Base-by-base conservation (phyloP, 2,329 filamentous ascomycete genomes). In the Aspergillus quadricinctus region DNA sequence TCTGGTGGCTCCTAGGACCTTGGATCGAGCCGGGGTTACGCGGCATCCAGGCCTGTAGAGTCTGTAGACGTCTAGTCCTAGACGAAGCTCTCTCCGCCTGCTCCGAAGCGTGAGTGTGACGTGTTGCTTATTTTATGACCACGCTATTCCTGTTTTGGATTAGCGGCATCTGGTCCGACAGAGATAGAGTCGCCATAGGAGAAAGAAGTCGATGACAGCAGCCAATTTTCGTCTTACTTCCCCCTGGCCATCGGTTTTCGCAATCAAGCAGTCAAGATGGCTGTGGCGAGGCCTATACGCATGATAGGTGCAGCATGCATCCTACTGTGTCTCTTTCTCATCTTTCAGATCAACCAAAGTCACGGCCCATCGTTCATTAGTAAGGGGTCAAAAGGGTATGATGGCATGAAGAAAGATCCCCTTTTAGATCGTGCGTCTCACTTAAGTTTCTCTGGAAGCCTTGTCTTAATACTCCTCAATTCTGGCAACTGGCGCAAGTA, bases 261-360 rank as follows among this genome's bases (percentile, higher is more conserved):
- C 59, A 56, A 56, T 60, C 56, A 58, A 61, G 59, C 62, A 59
- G 64, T 59, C 66, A 70, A 61, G 57, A 96, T 96, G 92, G 90
- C 88, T 68, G 81, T 96, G 71, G 90, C 91, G 70, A 87, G 88
- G 79, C 90, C 91, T 56, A 88, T 96, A 71, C 87, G 92, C 76
- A 85, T 89, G 69, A 80, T 96, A 70, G 88, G 85, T 64, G 81
- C 89, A 62, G 80, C 85, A 60, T 89, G 88, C 61, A 77, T 90
- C 66, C 74, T 89, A 59, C 78, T 95, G 63, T 89, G 90, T 79
- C 80, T 89, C 60, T 92, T 92, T 74, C 85, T 96, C 67, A 75
- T 95, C 62, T 88, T 89, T 64, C 88, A 90, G 69, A 79, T 94
- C 66, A 85, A 89, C 72, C 83, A 83, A 59, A 81, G 83, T 8